These are phyloP conservation scores for Pseudogymnoascus sp. DNA, from an alignment of 2,329 filamentous ascomycete genomes.

Conservation along the genomic window DNA sequence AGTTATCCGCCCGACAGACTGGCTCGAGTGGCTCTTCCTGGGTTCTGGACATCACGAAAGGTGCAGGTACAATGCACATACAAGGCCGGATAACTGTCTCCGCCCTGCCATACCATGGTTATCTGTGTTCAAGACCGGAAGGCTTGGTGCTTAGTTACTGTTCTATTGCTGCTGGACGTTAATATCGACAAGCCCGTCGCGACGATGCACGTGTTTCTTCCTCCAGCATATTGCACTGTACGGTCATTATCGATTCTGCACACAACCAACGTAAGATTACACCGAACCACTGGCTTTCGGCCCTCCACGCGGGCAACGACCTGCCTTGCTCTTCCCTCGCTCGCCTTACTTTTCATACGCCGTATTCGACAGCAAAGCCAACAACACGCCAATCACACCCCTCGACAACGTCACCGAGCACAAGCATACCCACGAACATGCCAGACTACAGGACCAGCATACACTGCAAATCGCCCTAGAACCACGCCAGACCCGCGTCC, in stretches of 20 bases:
- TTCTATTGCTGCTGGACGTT: not conserved
- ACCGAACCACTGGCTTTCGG: not conserved
- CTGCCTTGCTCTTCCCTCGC: not conserved
- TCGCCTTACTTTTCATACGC: not conserved
- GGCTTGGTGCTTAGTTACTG: not conserved
- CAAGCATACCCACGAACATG: not conserved
- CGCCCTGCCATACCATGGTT: not conserved
- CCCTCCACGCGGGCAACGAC: not conserved
- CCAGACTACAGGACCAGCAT: constrained; percentile 2
- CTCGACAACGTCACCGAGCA: not conserved
- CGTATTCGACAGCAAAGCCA: not conserved
- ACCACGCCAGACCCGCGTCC: not conserved
- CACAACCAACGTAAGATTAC: constrained; percentile 1
- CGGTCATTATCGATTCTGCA: not conserved
- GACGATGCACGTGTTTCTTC: not conserved
- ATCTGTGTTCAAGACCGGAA: not conserved
- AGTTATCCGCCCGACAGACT: constrained; percentile 6
- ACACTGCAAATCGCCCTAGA: not conserved
- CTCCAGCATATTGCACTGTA: not conserved
- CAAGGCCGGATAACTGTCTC: not conserved
- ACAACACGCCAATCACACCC: not conserved
- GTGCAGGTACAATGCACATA: constrained; percentile 7
- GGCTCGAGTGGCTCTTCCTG: not conserved
- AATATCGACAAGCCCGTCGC: not conserved
- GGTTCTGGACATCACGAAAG: not conserved